These are phyloP conservation scores for Coffea canephora DNA, from an alignment of 257 asterid genomes.

Conservation along the genomic window DNA sequence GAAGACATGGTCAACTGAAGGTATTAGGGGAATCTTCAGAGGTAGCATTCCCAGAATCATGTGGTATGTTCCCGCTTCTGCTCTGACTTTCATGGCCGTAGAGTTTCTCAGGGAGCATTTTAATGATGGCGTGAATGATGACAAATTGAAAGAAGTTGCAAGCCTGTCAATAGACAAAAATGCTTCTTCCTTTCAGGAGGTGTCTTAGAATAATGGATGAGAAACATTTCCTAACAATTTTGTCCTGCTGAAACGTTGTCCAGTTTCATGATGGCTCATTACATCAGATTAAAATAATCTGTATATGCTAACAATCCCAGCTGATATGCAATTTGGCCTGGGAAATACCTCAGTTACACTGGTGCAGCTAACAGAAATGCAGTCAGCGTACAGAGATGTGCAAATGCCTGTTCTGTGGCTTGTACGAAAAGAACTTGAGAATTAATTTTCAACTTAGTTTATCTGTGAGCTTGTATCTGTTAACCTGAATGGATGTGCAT, in stretches of 20 bases:
- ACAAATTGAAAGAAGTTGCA: constrained; percentile 33
- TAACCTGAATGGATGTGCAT: background rate
- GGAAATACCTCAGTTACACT: constrained; percentile 4
- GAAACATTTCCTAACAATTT: background rate
- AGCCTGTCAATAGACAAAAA: constrained; percentile 58
- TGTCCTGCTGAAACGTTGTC: background rate
- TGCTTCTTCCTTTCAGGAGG: constrained; percentile 51
- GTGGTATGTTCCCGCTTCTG: constrained; percentile 86
- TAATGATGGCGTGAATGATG: constrained; percentile 16
- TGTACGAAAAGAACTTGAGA: background rate
- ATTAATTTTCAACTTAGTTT: background rate
- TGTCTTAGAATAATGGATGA: constrained; percentile 25
- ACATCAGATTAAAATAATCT: background rate
- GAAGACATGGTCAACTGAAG: constrained; percentile 73
- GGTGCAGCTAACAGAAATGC: background rate
- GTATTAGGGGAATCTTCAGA: constrained; percentile 65
- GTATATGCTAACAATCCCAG: background rate
- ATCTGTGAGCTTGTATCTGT: background rate
- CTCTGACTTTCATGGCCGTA: constrained; percentile 84
- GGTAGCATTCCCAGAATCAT: constrained; percentile 67
- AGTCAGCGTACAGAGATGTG: background rate
- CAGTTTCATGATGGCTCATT: background rate
- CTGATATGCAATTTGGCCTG: background rate
- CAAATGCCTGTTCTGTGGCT: background rate
- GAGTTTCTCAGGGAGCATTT: constrained; percentile 65